Evolutionary conservation across 345 rosid species (phyloP).

Genomic region (Eucalyptus curtisii): DNA sequence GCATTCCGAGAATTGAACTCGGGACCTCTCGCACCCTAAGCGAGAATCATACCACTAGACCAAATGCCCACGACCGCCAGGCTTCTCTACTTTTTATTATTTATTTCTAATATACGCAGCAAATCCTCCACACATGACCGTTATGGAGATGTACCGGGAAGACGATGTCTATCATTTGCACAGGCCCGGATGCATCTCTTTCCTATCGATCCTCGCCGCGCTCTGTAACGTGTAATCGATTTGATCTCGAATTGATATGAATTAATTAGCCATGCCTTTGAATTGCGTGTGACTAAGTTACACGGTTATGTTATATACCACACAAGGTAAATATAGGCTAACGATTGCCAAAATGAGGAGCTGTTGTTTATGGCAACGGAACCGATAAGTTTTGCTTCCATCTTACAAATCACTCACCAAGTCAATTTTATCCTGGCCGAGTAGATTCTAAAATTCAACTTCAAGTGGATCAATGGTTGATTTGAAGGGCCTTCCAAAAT

Average conservation of each 20-base stretch:
- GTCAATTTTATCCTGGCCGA: not conserved
- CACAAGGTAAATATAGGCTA: not conserved
- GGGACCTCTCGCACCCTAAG: slow-evolving; percentile 86
- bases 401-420: not conserved
- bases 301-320: not conserved
- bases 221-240: not conserved
- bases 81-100: rapidly evolving
- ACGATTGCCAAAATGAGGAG: not conserved
- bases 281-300: not conserved
- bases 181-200: not conserved
- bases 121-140: not conserved
- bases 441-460: not conserved
- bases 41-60: slow-evolving; percentile 92
- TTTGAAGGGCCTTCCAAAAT: not conserved
- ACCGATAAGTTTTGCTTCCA: not conserved
- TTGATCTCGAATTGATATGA: not conserved
- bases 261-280: not conserved
- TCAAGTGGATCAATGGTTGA: not conserved
- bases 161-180: not conserved
- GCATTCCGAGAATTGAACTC: slow-evolving; percentile 78
- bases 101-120: rapidly evolving
- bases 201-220: not conserved
- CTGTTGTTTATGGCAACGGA: not conserved
- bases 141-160: not conserved
- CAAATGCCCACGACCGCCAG: slow-evolving; percentile 30